A percentile compares a stretch with the other conserved stretches of the same genome.
phyloP scores from a whole-genome alignment of 2,329 filamentous ascomycete genomes.

The Lachnellula cervina region DNA sequence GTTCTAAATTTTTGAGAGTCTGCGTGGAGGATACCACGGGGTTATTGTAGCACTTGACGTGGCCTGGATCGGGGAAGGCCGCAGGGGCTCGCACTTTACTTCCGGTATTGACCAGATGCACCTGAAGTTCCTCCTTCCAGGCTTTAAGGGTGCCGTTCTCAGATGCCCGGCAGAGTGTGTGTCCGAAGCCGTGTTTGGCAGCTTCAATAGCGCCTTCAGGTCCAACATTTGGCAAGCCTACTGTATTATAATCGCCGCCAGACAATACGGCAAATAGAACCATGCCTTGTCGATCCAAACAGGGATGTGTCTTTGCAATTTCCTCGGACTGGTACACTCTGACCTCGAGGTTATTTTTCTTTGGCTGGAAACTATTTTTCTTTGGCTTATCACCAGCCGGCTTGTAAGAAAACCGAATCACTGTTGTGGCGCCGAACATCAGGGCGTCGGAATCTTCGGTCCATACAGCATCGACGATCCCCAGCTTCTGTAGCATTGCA shows the following conservation, averaged over 20 bases:
- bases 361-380: constrained; percentile 38
- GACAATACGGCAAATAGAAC: constrained; percentile 88
- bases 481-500: constrained; percentile 70
- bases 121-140: background rate
- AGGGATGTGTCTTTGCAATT: constrained; percentile 40
- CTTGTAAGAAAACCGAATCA: no score
- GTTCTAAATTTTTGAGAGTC: no score
- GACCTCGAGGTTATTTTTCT: constrained; percentile 42
- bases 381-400: no score
- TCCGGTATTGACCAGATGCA: background rate
- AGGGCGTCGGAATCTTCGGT: constrained; percentile 50
- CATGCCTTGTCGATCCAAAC: constrained; percentile 73
- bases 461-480: constrained; percentile 82
- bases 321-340: constrained; percentile 65
- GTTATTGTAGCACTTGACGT: no score
- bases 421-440: no score
- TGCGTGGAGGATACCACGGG: no score
- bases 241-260: constrained; percentile 85
- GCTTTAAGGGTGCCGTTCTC: background rate
- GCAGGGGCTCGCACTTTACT: background rate
- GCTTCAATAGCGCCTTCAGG: constrained; percentile 82
- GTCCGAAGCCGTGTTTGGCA: constrained; percentile 77
- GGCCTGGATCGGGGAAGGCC: background rate
- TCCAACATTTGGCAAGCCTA: constrained; percentile 79
- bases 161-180: constrained; percentile 16